Base-by-base conservation (phyloP, 2,329 filamentous ascomycete species). In the Lachnellula occidentalis region DNA sequence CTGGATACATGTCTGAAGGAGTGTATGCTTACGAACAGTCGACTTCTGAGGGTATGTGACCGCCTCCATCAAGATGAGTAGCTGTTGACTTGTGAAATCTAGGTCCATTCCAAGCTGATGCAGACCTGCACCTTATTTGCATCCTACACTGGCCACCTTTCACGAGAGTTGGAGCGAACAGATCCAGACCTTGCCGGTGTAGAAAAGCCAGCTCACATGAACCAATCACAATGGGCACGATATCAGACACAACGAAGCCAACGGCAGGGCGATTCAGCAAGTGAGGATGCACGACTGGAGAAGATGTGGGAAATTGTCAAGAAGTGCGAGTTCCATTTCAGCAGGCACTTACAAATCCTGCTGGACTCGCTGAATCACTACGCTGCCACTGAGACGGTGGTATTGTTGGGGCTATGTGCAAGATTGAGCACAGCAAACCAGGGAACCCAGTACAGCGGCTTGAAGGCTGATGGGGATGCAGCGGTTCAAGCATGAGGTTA, bases 1-100 rank as follows among this genome's bases (percentile, higher is more conserved):
- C 74, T 97, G 47, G 92, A 95, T 63, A 96, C 92, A 4, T 96
- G 92, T 69, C 77, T 97, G 64, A 96, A 96, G 73, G 92, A 96
- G 73, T 96, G 92, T 74, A 96, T 96, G 90, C 78, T 97, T 59
- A 96, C 92, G 21, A 96, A 97, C 70, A 89, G 88, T 68, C 96
- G 96, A 73, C 78, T 96, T 7, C 74, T 97, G 4, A 86, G 90
- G 72, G 91, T 95, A 78, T 15, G 15, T 42, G 6, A 8, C 19
- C 17, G 5, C 34, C 78, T 97, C 5, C 86, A 86, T 75, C 9
- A 79, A 78, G 57, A 80, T 82, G 53, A 74, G 76, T 12, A 69
- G 69, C 58, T 4, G 66, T 73, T 8, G 80, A 76, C 19, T 21
- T 15, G 5, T 15, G 5, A 22, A 43, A 21, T 6, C n/a, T 17